Percentiles rank a stretch among this genome's conserved stretches.
Evolutionary conservation across 2,329 filamentous ascomycete genomes (phyloP).

Genomic region (Alternaria rosae): DNA sequence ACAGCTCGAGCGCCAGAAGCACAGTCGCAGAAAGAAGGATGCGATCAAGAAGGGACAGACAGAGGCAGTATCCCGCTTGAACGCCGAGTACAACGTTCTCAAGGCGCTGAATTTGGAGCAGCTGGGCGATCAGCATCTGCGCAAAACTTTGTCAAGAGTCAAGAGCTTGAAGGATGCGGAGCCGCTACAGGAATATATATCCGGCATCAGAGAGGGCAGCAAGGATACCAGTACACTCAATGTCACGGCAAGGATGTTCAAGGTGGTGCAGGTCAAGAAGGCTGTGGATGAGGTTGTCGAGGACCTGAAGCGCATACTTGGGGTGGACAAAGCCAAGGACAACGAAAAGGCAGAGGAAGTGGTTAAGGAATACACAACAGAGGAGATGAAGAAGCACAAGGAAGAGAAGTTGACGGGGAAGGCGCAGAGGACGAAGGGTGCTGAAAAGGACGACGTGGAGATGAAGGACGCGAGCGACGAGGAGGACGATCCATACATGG

Average conservation of each 20-base stretch:
- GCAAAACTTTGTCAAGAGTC: constrained; percentile 64
- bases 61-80: constrained; percentile 63
- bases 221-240: constrained; percentile 61
- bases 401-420: constrained; percentile 38
- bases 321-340: constrained; percentile 4
- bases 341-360: constrained; percentile 24
- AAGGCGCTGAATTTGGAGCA: constrained; percentile 63
- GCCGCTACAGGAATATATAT: constrained; percentile 53
- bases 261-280: constrained; percentile 65
- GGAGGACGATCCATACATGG: constrained; percentile 41
- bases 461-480: constrained; percentile 39
- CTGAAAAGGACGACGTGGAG: constrained; percentile 25
- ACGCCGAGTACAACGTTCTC: constrained; percentile 66
- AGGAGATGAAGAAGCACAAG: constrained; percentile 35
- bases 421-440: constrained; percentile 27
- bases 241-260: constrained; percentile 66
- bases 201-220: constrained; percentile 48
- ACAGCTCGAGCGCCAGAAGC: constrained; percentile 79
- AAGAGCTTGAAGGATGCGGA: constrained; percentile 64
- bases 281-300: constrained; percentile 57
- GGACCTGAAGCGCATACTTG: constrained; percentile 52
- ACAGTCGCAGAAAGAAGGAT: constrained; percentile 67
- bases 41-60: constrained; percentile 57
- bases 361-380: constrained; percentile 20
- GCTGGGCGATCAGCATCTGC: constrained; percentile 62